These are phyloP conservation scores for Corallochytrium limacisporum DNA, from an alignment of 78 protist species.

Conservation along the genomic window DNA sequence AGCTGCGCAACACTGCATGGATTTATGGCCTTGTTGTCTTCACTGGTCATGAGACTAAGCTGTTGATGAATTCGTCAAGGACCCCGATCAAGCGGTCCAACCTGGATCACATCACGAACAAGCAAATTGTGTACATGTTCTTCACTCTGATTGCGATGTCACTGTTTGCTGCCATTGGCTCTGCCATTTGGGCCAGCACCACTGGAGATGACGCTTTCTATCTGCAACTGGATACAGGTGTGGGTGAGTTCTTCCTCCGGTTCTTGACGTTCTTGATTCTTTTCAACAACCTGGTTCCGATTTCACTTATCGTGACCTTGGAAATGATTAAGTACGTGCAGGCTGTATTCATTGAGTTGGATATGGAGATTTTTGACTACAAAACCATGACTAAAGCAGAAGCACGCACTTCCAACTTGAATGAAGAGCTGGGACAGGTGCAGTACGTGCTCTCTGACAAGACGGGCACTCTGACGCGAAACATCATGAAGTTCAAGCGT, in stretches of 20 bases:
- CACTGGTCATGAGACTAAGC: conserved; percentile 75
- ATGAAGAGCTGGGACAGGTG: conserved; percentile 57
- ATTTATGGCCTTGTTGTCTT: conserved; percentile 53
- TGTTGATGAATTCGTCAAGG: conserved; percentile 22
- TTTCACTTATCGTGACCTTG: conserved; percentile 69
- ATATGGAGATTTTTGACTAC: conserved; percentile 32
- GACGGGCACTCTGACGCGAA: conserved; percentile 93
- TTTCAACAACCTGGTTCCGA: conserved; percentile 54
- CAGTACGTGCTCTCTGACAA: conserved; percentile 79
- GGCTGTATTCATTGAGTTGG: conserved; percentile 36
- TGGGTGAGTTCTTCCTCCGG: not conserved
- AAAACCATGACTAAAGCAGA: conserved; percentile 45
- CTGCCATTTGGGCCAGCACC: not conserved
- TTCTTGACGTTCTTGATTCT: conserved; percentile 57
- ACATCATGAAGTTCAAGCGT: conserved; percentile 61
- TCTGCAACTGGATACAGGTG: too few relatives aligned
- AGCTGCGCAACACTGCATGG: conserved; percentile 69
- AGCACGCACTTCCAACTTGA: conserved; percentile 44
- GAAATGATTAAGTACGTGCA: conserved; percentile 66
- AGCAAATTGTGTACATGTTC: not conserved
- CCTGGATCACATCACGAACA: not conserved
- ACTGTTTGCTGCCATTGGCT: not conserved
- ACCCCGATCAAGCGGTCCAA: conserved; percentile 10
- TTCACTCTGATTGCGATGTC: not conserved
- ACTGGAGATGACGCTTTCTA: too few relatives aligned